Base-by-base conservation (phyloP, 169 alveolate genomes). In the Babesia ovata region DNA sequence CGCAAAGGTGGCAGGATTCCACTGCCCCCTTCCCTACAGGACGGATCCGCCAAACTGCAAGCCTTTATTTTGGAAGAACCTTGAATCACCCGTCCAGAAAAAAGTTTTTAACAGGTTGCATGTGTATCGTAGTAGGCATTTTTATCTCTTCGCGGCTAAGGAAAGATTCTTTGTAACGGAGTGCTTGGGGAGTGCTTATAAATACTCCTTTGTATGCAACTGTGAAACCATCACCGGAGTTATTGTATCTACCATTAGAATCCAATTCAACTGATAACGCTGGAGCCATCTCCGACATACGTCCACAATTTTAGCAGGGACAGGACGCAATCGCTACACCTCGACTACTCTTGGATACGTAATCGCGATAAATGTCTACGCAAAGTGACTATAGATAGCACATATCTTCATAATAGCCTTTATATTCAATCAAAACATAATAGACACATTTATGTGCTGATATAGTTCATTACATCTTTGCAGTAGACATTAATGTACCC, bases 11-110 rank as follows among this genome's bases (percentile, higher is more conserved):
- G 76, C 76, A 7, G 76, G 58, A 2, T 67, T 67, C 65, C 53
- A 67, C 45, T 67, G 76, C 54, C 76, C 76, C 26, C 76, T 67
- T 36, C 76, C 76, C 9, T 67, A 67, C 26, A 50, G 53, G 24
- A 67, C 76, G 14, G 66, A 53, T 28, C 76, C 76, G 12, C 63
- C 67, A 12, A 54, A 44, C 44, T 67, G 76, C 56, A 0, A 50
- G 9, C 74, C 61, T 0, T 3, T n/a, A 0, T 45, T 45, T 1
- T 1, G 50, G 14, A 45, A 16, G 13, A 24, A 6, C 2, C 69
- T 22, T 4, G 21, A 26, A 19, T 2, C 28, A 14, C 21, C 26
- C 3, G 8, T 26, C 21, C 28, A 1, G n/a, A 22, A 49, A 17
- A 36, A 22, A 13, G 50, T 13, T 0, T 21, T 36, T 29, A 10